These are phyloP conservation scores for Pseudozyma tsukubaensis DNA, from an alignment of 1,284 basidiomycete genomes.

Conservation along the genomic window DNA sequence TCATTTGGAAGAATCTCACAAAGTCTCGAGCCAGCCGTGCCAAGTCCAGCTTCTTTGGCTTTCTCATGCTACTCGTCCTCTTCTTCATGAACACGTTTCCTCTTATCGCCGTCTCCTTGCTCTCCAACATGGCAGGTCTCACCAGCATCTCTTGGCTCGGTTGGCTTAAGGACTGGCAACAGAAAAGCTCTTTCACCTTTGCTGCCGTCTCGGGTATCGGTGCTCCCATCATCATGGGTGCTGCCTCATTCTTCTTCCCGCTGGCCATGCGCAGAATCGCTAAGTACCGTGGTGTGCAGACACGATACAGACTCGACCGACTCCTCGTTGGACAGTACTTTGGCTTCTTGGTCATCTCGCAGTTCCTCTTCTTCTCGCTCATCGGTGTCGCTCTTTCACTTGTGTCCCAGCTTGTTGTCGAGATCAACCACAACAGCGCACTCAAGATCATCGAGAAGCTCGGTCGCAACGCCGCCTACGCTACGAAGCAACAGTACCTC, in stretches of 20 bases:
- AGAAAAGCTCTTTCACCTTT: conserved; percentile 53
- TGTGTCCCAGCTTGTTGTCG: conserved; percentile 43
- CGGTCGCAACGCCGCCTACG: conserved; percentile 39
- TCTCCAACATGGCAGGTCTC: conserved; percentile 64
- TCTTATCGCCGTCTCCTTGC: conserved; percentile 56
- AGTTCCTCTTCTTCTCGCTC: conserved; percentile 67
- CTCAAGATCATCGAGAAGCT: conserved; percentile 43
- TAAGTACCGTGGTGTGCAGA: conserved; percentile 65
- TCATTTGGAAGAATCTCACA: conserved; percentile 66
- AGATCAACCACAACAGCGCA: conserved; percentile 52
- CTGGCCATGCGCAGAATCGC: conserved; percentile 63
- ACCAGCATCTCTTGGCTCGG: conserved; percentile 40
- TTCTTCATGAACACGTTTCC: conserved; percentile 65
- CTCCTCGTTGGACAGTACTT: conserved; percentile 64
- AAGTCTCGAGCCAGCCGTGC: conserved; percentile 44
- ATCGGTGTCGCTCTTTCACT: conserved; percentile 64
- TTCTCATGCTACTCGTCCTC: conserved; percentile 54
- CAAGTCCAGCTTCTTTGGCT: conserved; percentile 55
- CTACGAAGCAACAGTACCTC: conserved; percentile 62
- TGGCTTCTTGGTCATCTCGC: conserved; percentile 63
- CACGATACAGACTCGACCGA: conserved; percentile 55
- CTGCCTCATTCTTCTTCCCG: conserved; percentile 61
- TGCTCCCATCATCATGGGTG: conserved; percentile 62
- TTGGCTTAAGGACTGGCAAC: conserved; percentile 57
- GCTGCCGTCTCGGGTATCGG: conserved; percentile 60